A percentile compares a stretch with the other conserved stretches of the same genome.
These are phyloP conservation scores for Paratrypanosoma confusum DNA, from an alignment of 208 protist species.

Conservation along the genomic window DNA sequence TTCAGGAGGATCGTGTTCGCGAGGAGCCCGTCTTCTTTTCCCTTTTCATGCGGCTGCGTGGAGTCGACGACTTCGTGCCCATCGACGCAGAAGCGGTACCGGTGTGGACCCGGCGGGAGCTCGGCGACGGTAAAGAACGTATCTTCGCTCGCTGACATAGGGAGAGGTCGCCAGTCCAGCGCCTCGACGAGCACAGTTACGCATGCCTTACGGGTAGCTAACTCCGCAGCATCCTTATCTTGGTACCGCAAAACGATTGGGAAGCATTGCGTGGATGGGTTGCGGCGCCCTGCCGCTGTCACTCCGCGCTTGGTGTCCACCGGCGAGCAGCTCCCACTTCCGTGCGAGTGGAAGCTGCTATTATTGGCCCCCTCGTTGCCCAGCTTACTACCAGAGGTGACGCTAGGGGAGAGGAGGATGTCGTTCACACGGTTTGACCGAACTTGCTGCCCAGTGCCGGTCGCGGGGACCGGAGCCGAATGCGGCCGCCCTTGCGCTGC, in stretches of 20 bases:
- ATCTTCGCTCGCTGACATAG: constrained; percentile 75
- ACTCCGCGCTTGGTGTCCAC: too few species aligned
- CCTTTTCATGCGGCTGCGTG: constrained; percentile 61
- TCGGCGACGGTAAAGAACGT: constrained; percentile 78
- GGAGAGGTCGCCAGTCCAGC: constrained; percentile 51
- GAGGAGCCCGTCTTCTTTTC: constrained; percentile 28
- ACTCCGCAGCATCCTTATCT: constrained; percentile 39
- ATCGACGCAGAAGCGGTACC: constrained; percentile 72
- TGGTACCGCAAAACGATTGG: constrained; percentile 72
- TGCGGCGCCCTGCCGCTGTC: too few species aligned
- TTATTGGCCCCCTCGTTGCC: too few species aligned
- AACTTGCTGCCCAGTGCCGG: too few species aligned
- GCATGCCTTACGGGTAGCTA: constrained; percentile 26
- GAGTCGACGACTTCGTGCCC: constrained; percentile 57
- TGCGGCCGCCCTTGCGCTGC: too few species aligned
- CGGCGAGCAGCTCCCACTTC: too few species aligned
- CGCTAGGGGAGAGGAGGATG: too few species aligned
- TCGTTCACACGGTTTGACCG: too few species aligned
- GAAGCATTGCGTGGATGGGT: too few species aligned
- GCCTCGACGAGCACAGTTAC: constrained; percentile 57
- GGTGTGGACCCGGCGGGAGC: constrained; percentile 61
- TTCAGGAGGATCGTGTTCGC: constrained; percentile 67
- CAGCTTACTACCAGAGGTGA: too few species aligned
- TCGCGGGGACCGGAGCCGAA: too few species aligned
- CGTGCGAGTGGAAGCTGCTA: too few species aligned